These are phyloP conservation scores for Cutaneotrichosporon dermatis DNA, from an alignment of 1,284 basidiomycete species.

Conservation along the genomic window DNA sequence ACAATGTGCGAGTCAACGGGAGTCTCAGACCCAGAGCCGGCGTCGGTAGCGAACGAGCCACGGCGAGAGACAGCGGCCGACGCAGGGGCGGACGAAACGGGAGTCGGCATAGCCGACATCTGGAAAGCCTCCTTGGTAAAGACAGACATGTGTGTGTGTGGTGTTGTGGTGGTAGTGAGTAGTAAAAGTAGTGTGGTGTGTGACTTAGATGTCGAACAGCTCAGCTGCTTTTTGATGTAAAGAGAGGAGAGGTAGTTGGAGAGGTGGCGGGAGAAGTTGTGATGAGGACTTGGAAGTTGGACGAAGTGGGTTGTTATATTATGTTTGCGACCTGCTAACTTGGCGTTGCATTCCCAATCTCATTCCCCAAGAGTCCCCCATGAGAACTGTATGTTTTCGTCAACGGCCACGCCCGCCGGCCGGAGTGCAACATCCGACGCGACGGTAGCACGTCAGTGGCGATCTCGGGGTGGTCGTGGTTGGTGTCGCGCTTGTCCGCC, in stretches of 20 bases:
- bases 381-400: too few species aligned
- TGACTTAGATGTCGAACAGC: neutral
- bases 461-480: too few species aligned
- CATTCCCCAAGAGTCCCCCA: too few species aligned
- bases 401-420: too few species aligned
- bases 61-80: slow-evolving; percentile 36
- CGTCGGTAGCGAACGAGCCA: slow-evolving; percentile 31
- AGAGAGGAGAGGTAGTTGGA: neutral
- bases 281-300: too few species aligned
- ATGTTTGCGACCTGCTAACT: too few species aligned
- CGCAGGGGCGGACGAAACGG: slow-evolving; percentile 27
- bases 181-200: neutral
- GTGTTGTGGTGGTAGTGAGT: slow-evolving; percentile 25
- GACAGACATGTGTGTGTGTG: slow-evolving; percentile 44
- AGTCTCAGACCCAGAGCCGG: slow-evolving; percentile 59
- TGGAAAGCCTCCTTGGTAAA: slow-evolving; percentile 50
- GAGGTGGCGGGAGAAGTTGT: too few species aligned
- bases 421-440: too few species aligned
- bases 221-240: neutral
- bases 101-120: slow-evolving; percentile 45
- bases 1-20: slow-evolving; percentile 59
- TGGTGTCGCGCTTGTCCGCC: too few species aligned
- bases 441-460: too few species aligned
- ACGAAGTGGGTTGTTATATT: too few species aligned
- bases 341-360: too few species aligned